Percentiles rank a stretch among this genome's conserved stretches.
These are phyloP conservation scores for Talaromyces proteolyticus DNA, from an alignment of 495 filamentous ascomycete species.

Conservation along the genomic window DNA sequence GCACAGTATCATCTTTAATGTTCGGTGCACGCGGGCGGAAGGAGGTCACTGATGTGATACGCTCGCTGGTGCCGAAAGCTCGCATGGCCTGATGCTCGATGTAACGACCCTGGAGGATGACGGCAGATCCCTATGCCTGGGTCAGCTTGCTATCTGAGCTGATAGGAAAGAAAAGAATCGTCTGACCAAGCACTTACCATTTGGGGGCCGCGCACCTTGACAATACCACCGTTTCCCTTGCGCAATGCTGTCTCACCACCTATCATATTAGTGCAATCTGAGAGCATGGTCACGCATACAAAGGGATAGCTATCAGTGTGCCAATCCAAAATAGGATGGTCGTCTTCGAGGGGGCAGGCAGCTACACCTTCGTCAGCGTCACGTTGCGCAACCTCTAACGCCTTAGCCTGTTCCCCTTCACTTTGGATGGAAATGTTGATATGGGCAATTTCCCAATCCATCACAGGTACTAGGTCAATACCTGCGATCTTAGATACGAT, in stretches of 20 bases:
- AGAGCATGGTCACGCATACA: slow-evolving; percentile 73
- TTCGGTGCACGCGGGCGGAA: slow-evolving; percentile 56
- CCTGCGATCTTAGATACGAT: slow-evolving; percentile 68
- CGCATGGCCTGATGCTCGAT: slow-evolving; percentile 66
- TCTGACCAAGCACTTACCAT: slow-evolving; percentile 51
- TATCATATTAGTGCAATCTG: slow-evolving; percentile 63
- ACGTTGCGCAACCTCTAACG: slow-evolving; percentile 32
- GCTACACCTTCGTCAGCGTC: slow-evolving; percentile 42
- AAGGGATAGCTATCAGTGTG: slow-evolving; percentile 73
- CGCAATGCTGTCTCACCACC: slow-evolving; percentile 66
- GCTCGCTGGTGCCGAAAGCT: slow-evolving; percentile 56
- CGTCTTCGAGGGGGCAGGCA: slow-evolving; percentile 51
- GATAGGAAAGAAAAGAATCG: neutral
- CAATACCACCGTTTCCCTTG: slow-evolving; percentile 53
- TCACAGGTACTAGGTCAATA: slow-evolving; percentile 62
- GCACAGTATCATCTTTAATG: slow-evolving; percentile 60
- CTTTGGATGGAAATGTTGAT: slow-evolving; percentile 63
- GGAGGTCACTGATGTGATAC: slow-evolving; percentile 69
- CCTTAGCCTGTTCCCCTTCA: slow-evolving; percentile 46
- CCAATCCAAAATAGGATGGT: slow-evolving; percentile 65
- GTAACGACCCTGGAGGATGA: slow-evolving; percentile 66
- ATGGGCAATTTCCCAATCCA: slow-evolving; percentile 71
- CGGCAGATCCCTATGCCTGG: slow-evolving; percentile 52
- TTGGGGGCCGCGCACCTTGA: slow-evolving; percentile 63
- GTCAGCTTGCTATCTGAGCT: neutral